phyloP scores from a whole-genome alignment of 352 stramenopile genomes.

The Lagenidium giganteum region DNA sequence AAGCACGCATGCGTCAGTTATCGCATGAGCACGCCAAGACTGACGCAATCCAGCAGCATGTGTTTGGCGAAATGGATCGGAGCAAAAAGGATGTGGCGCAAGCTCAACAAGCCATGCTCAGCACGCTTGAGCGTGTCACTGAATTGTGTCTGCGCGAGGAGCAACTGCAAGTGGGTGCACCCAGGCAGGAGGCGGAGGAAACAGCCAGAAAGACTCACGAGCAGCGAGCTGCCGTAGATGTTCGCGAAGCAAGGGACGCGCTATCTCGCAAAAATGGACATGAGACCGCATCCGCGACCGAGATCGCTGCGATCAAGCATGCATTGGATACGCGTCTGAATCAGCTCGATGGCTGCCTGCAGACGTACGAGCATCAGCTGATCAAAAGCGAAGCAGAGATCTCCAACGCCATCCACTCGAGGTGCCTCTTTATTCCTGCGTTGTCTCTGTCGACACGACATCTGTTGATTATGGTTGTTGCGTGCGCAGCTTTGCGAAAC shows the following conservation, averaged over 20 bases:
- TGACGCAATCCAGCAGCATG: conserved; percentile 41
- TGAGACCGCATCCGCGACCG: too few species aligned
- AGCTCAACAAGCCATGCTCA: conserved; percentile 42
- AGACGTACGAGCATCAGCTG: conserved; percentile 50
- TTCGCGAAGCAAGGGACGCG: too few species aligned
- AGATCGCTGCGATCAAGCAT: too few species aligned
- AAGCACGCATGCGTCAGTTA: conserved; percentile 37
- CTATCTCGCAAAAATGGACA: too few species aligned
- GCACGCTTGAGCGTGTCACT: conserved; percentile 43
- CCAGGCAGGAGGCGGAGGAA: conserved; percentile 4
- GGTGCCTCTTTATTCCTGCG: too few species aligned
- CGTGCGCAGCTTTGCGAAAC: conserved; percentile 16
- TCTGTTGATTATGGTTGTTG: too few species aligned
- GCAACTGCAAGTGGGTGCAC: conserved; percentile 18
- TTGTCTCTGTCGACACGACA: too few species aligned
- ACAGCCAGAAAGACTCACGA: conserved; percentile 21
- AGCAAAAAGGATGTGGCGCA: conserved; percentile 51
- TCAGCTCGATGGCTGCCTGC: too few species aligned
- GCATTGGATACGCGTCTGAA: too few species aligned
- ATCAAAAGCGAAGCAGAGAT: conserved; percentile 40
- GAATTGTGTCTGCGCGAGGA: conserved; percentile 32
- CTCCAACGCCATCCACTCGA: conserved; percentile 38
- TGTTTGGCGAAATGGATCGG: conserved; percentile 45
- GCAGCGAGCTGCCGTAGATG: too few species aligned
- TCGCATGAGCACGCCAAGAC: conserved; percentile 36